Conservation (phyloP, 2,329 filamentous ascomycete species). For the Xylariaceae sp. region DNA sequence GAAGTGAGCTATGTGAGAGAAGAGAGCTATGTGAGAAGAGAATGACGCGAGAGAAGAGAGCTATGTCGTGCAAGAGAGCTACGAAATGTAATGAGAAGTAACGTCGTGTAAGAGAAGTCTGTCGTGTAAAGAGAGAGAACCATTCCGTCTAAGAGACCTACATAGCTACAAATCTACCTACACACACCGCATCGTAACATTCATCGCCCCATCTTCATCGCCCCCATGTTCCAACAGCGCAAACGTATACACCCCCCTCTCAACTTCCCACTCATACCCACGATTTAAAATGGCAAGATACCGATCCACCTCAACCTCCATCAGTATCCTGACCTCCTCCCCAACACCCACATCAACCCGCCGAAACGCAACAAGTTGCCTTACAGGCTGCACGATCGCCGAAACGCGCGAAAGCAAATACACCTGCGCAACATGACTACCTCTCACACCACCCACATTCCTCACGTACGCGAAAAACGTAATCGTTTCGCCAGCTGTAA, state of each 20-base stretch:
- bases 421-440: conserved; percentile 38
- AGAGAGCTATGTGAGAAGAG: too few relatives aligned
- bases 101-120: neutral
- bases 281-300: conserved; percentile 41
- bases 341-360: conserved; percentile 36
- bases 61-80: neutral
- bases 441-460: conserved; percentile 33
- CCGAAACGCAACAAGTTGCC: conserved; percentile 40
- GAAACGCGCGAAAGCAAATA: conserved; percentile 39
- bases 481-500: conserved; percentile 29
- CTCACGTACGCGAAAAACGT: conserved; percentile 33
- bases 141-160: neutral
- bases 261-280: conserved; percentile 39
- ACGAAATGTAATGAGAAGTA: too few relatives aligned
- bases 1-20: too few relatives aligned
- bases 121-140: too few relatives aligned
- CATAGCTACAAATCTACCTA: conserved; percentile 7
- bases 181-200: conserved; percentile 37
- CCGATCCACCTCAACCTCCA: conserved; percentile 38
- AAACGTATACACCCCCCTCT: conserved; percentile 40
- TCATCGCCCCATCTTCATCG: conserved; percentile 31
- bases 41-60: too few relatives aligned
- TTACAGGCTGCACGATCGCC: conserved; percentile 38
- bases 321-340: conserved; percentile 29
- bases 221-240: conserved; percentile 39